Base-by-base conservation (phyloP, 1,139 yeast genomes). In the Zygosaccharomyces sapae region DNA sequence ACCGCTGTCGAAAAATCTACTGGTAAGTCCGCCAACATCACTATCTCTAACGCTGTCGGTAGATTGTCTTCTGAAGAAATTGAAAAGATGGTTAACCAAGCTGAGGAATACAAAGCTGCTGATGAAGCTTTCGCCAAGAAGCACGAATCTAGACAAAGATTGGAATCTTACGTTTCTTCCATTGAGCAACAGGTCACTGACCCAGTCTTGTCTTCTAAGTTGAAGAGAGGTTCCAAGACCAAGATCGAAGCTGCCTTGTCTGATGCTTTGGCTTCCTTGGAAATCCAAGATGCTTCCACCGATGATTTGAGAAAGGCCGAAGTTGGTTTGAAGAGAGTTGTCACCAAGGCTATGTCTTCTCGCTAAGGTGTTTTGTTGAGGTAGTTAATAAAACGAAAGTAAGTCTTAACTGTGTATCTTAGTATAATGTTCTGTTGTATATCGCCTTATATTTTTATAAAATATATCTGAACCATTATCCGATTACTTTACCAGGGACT, bases 41-140 rank as follows among this genome's bases (percentile, higher is more conserved):
- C 97, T 76, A 92, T 92, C 83, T 88, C 97, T 63, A 92, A 92
- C 94, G 95, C 97, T 63, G 95, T 90, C 68, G 98, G 98, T 79
- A 88, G 96, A 86, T 87, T 92, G 74, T 88, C 97, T 55, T 80
- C 95, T 67, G 90, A 87, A 65, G 97, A 92, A 76, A 92, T 92
- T 69, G 97, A 92, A 80, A 86, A 89, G 89, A 90, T 92, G 96
- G 90, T 92, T 74, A 78, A 77, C 75, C 97, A 92, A 72, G 98
- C 98, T 71, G 97, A 92, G 80, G 87, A 87, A 77, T 92, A 89
- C 95, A 92, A 92, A 86, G 80, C 92, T 70, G 86, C 96, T 66
- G 98, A 92, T 76, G 97, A 92, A 73, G 97, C 96, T 72, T 92
- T 90, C 86, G 94, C 97, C 76, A 90, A 90, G 90, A 86, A 88